Conservation (phyloP, 2,329 filamentous ascomycete species). For the Cercospora sesami region DNA sequence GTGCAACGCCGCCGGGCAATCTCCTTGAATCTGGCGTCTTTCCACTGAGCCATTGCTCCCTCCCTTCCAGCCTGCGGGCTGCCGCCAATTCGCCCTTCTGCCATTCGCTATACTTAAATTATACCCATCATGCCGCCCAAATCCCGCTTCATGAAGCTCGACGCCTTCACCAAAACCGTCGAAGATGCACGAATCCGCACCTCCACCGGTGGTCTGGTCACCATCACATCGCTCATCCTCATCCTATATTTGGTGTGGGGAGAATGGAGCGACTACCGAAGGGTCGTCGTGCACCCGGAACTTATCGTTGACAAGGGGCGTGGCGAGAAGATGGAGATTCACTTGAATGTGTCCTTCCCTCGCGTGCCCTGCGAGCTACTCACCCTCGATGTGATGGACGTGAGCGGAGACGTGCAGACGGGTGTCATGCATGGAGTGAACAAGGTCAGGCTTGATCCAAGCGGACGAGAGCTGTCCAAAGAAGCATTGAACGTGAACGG, state of each 20-base stretch:
- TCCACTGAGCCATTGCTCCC: conserved; percentile 8
- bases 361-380: conserved; percentile 90
- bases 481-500: conserved; percentile 70
- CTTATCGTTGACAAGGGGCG: conserved; percentile 93
- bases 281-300: conserved; percentile 83
- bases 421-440: conserved; percentile 89
- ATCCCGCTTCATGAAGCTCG: conserved; percentile 91
- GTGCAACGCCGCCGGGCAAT: background rate
- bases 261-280: conserved; percentile 93
- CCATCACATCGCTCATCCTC: conserved; percentile 82
- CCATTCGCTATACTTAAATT: conserved; percentile 3
- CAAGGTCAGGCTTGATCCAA: conserved; percentile 81
- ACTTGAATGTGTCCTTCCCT: conserved; percentile 95
- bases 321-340: conserved; percentile 99
- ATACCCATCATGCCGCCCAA: conserved; percentile 72
- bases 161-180: conserved; percentile 93
- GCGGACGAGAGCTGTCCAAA: conserved; percentile 71
- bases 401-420: conserved; percentile 93
- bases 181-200: conserved; percentile 96
- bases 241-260: conserved; percentile 88
- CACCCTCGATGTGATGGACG: conserved; percentile 98
- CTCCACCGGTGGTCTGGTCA: conserved; percentile 92
- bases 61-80: conserved; percentile 25
- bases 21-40: background rate
- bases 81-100: conserved; percentile 1